These are phyloP conservation scores for Ceratorhiza oryzae-sativae DNA, from an alignment of 1,284 basidiomycete species.

Conservation along the genomic window DNA sequence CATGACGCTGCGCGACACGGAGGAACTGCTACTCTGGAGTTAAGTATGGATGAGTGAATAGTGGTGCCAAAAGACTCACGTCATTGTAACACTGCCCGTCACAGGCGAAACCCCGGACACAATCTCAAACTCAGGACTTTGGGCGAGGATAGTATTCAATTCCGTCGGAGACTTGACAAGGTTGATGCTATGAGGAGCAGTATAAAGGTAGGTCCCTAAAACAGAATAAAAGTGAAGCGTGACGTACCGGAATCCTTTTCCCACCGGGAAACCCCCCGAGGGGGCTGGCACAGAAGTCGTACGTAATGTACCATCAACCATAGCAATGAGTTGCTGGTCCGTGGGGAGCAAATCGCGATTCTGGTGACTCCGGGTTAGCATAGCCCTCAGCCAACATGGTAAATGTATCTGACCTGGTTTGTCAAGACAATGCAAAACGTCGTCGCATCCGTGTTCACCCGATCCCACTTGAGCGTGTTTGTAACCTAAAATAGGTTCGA, in stretches of 20 bases:
- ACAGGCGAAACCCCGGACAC: constrained; percentile 19
- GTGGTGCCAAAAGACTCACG: constrained; percentile 1
- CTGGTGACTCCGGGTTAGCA: not conserved
- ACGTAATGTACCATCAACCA: constrained; percentile 12
- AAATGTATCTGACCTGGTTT: constrained; percentile 18
- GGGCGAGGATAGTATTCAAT: constrained; percentile 32
- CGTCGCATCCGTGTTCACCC: constrained; percentile 35
- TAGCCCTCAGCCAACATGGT: not conserved
- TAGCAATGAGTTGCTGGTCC: constrained; percentile 38
- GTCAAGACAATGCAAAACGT: constrained; percentile 33
- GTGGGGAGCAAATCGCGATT: constrained; percentile 17
- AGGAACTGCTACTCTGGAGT: not conserved
- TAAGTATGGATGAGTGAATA: not conserved
- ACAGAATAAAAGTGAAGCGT: not conserved
- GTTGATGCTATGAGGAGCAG: constrained; percentile 19
- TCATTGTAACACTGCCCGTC: not conserved
- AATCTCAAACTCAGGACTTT: constrained; percentile 37
- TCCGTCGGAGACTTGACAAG: constrained; percentile 37
- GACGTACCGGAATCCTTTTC: constrained; percentile 35
- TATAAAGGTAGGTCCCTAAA: not conserved
- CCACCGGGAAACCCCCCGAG: constrained; percentile 39
- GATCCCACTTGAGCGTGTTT: constrained; percentile 35
- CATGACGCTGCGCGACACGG: not conserved
- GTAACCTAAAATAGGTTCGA: constrained; percentile 21
- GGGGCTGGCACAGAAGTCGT: constrained; percentile 24